Evolutionary conservation across 1,139 yeast genomes (phyloP).

Genomic region (Candida smagusa): DNA sequence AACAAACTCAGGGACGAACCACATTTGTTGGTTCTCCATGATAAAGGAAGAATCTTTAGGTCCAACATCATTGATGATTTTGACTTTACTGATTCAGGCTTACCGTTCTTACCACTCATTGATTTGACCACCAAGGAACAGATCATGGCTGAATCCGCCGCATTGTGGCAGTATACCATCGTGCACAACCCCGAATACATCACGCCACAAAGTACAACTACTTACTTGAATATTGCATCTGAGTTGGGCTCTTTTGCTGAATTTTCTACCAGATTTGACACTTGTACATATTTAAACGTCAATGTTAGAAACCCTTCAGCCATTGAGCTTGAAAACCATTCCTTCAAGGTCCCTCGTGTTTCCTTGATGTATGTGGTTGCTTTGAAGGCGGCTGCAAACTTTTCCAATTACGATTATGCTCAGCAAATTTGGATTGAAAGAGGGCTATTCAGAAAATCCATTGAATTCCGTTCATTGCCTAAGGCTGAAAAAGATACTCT

Average conservation of each 20-base stretch:
- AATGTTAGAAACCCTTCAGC: not conserved
- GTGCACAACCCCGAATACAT: slow-evolving; percentile 41
- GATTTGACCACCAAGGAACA: slow-evolving; percentile 39
- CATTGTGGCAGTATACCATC: slow-evolving; percentile 62
- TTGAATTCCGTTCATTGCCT: slow-evolving; percentile 39
- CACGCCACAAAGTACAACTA: slow-evolving; percentile 40
- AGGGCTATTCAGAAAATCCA: slow-evolving; percentile 64
- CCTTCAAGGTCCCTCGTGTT: slow-evolving; percentile 38
- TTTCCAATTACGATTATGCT: slow-evolving; percentile 54
- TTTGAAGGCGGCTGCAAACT: slow-evolving; percentile 61
- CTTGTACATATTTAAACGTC: slow-evolving; percentile 43
- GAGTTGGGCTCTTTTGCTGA: slow-evolving; percentile 45
- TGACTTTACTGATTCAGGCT: slow-evolving; percentile 21
- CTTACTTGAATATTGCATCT: slow-evolving; percentile 55
- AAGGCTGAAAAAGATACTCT: slow-evolving; percentile 38
- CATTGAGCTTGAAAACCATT: slow-evolving; percentile 1
- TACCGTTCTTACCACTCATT: slow-evolving; percentile 69
- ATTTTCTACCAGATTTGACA: slow-evolving; percentile 49
- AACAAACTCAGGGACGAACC: slow-evolving; percentile 20
- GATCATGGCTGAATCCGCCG: slow-evolving; percentile 72
- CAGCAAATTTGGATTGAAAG: slow-evolving; percentile 72
- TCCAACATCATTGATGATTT: slow-evolving; percentile 37
- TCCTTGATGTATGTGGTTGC: slow-evolving; percentile 60
- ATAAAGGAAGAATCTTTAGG: slow-evolving; percentile 47
- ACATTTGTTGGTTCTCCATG: slow-evolving; percentile 42